Evolutionary conservation across 805 yeast species (phyloP), one percentile per base, ranked within the genome.

Genomic region (Yueomyces sp.): DNA sequence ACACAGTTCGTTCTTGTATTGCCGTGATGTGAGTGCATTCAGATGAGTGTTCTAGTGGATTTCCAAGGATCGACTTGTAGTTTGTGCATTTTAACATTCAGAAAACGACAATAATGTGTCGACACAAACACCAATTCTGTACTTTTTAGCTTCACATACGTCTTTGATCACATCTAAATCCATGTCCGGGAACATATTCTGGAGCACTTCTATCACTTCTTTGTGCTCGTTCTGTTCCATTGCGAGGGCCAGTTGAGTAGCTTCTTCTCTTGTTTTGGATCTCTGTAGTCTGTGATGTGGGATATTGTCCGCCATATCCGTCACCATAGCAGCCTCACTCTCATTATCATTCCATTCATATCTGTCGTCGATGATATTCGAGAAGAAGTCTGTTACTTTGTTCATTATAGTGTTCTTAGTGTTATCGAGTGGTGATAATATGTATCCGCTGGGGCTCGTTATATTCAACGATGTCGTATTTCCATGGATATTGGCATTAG

Each of bases 111-210:
- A 48, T 40, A 60, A 42, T n/a, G 52, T 51, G 55, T 85, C 95
- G 6, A 86, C 81, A 42, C 88, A 81, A 7, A 71, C 73, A 31
- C 87, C 94, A 4, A 83, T 67, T 42, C 79, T 68, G 32, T 81
- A 81, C 48, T 74, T 70, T 55, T 80, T 82, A 59, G 79, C 75
- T 2, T 65, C 62, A 32, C 86, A 71, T 3, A 86, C 78, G 55
- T 86, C 95, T 44, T 70, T 73, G 41, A 87, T 69, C 1, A 87
- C 64, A 0, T 75, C 83, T 41, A 66, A 64, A 51, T 85, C 95
- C 47, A 86, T 65, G 39, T 67, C 68, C 0, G 95, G 94, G 59
- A 87, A 86, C 77, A 87, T 82, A 40, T 77, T 77, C 30, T 64
- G 63, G 43, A 86, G 65, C 2, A 74, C 73, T 1, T 62, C 63